Base-by-base conservation (phyloP, 306 rosid species). In the Boehmeria nivea region DNA sequence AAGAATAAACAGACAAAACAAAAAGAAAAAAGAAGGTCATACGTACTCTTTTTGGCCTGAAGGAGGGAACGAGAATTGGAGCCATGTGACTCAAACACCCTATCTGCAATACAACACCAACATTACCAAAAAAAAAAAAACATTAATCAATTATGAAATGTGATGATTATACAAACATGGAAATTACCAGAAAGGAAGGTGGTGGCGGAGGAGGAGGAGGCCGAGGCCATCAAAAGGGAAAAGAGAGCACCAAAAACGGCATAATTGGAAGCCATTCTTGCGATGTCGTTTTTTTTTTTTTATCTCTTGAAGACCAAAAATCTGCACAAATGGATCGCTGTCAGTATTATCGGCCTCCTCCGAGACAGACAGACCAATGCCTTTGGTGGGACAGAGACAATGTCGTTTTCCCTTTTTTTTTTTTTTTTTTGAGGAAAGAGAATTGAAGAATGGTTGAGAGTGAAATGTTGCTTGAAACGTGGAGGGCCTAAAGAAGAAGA, bases 21-120 rank as follows among this genome's bases (percentile, higher is more conserved):
- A 28, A 28, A 28, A 28, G 4, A 27, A 12, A 36, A 34, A 1
- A 11, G n/a, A n/a, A n/a, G n/a, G n/a, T n/a, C n/a, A n/a, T n/a
- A n/a, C 33, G 43, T 77, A 91, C 99, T 51, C 73, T 78, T 77
- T 75, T 60, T 67, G 59, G 80, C 70, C 65, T 91, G 96, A 40
- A 91, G 89, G 55, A 91, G 99, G 65, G 85, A 69, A 55, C 96
- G 96, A 6, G 81, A 74, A 0, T 53, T 54, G 26, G 72, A 56
- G 65, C 18, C 54, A 48, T 48, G 76, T 11, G 78, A 42, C 1
- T 50, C 69, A 54, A 85, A 81, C 33, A 77, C 51, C 11, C 52
- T 63, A 71, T 84, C 98, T 87, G 73, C 43, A 64, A 67, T 7
- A 52, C 2, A 15, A n/a, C n/a, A n/a, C n/a, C n/a, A n/a, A n/a